Evolutionary conservation across 164 flowering plant species (phyloP), one percentile per base, ranked within the genome.

Genomic region (Magnolia sinica): DNA sequence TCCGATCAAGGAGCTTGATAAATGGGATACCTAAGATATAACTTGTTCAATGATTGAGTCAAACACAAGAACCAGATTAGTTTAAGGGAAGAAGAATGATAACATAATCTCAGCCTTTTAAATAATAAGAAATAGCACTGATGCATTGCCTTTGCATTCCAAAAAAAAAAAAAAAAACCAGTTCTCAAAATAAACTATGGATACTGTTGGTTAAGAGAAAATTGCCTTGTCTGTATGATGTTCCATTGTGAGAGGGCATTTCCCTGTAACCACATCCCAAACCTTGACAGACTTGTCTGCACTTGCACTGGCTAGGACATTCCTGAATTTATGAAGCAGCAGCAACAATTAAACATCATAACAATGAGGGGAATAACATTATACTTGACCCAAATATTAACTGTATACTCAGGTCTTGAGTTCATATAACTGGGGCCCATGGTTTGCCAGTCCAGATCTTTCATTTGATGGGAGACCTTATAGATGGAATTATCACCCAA

Each of bases 221-320:
- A 84, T 76, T 85, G 73, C 99, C 98, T 96, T 91, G 82, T 89
- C 94, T 18, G 94, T 85, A 77, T 96, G 99, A 81, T 91, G 91
- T 63, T 89, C 89, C 92, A 89, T 83, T 78, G 99, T 96, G 67
- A 81, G 79, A 70, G 82, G 78, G 76, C 99, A 96, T 82, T 87
- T 83, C 64, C 92, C 95, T 1, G 88, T 78, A 75, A 85, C 88
- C 68, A 96, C 83, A 83, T 96, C 99, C 98, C 99, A 96, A 77
- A 96, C 87, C 85, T 96, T 94, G 50, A 96, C 97, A 76, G 82
- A 79, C 37, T 84, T 91, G 82, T 96, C 99, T 61, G 95, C 98
- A 87, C 98, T 92, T 70, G 92, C 97, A 85, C 99, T 96, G 7
- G 99, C 99, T 74, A 96, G 92, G 67, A 92, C 83, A 81, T 95